Base-by-base conservation (phyloP, 2,329 filamentous ascomycete genomes). In the Colletotrichum sp. region DNA sequence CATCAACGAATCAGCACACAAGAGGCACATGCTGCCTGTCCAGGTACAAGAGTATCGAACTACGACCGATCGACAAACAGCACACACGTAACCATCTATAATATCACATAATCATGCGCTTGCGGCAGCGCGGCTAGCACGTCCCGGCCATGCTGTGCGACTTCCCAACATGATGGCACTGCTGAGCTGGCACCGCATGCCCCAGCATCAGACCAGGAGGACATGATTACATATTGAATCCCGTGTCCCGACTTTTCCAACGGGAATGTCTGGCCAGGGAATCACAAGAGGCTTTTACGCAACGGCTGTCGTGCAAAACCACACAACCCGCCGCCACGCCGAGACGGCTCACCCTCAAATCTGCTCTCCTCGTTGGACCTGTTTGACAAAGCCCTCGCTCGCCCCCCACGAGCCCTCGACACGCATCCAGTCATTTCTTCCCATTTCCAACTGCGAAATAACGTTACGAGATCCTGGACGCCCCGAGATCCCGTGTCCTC, bases 181-280 rank as follows among this genome's bases (percentile, higher is more conserved):
- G 66, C 66, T 68, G 66, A 59, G 66, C 55, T 68, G 55, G 66
- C 66, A 61, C 66, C 36, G 55, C 66, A 61, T 61, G 57, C 21
- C 64, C 64, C 51, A 33, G 34, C 29, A 59, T 16, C 65, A 67
- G 24, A 16, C 54, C 54, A 7, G 12, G 27, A 61, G 43, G 43
- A 51, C 43, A 21, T 51, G n/a, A 51, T 21, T 21, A 51, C 43
- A 51, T 24, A 13, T 24, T n/a, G 43, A 8, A 51, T 51, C 43
- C 43, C 21, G 11, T 51, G n/a, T 21, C 43, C n/a, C 43, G 7
- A 21, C 11, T 51, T 24, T 34, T 33, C 2, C 2, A 33, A 59
- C 31, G 57, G 57, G 57, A 59, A 31, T 59, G 29, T 21, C 57
- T n/a, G 2, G n/a, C 27, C 9, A 59, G n/a, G 18, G 8, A 33